Evolutionary conservation across 371 early-diverging fungal species (phyloP).

Genomic region (Neoconidiobolus thromboides): DNA sequence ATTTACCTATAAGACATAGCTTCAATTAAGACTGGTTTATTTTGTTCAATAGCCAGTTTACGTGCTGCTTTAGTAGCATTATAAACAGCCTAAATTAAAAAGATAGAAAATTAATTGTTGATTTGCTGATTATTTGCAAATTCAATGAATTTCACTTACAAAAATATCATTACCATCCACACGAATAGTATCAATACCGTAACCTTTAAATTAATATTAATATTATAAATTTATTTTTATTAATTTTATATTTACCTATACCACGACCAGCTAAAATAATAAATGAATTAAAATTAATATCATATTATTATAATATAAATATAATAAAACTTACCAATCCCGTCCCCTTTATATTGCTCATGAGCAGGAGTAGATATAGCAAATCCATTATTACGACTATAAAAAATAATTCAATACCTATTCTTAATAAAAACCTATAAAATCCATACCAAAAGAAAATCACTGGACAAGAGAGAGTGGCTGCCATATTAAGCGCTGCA

Average conservation of each 20-base stretch:
- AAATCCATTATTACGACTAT: constrained; percentile 91
- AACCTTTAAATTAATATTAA: constrained; percentile 67
- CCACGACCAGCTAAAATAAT: constrained; percentile 6
- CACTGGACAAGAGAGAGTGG: constrained; percentile 75
- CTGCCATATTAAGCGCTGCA: constrained; percentile 91
- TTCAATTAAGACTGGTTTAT: constrained; percentile 84
- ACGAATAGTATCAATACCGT: constrained; percentile 92
- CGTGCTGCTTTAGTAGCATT: constrained; percentile 76
- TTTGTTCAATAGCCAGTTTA: constrained; percentile 50
- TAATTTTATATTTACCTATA: not conserved
- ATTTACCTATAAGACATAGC: constrained; percentile 79
- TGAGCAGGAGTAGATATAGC: constrained; percentile 90
- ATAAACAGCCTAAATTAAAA: constrained; percentile 50
- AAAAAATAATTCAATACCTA: not conserved
- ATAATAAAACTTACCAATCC: constrained; percentile 39
- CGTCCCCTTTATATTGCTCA: constrained; percentile 95
- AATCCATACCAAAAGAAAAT: constrained; percentile 74
- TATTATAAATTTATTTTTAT: constrained; percentile 12
- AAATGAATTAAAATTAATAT: not conserved
- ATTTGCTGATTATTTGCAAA: not conserved
- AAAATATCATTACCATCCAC: constrained; percentile 96
- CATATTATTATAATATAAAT: not conserved
- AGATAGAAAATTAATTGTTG: not conserved
- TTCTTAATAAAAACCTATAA: not conserved
- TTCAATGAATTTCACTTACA: constrained; percentile 12